phyloP scores from a whole-genome alignment of 2,329 filamentous ascomycete genomes.

The Lojkania enalia region DNA sequence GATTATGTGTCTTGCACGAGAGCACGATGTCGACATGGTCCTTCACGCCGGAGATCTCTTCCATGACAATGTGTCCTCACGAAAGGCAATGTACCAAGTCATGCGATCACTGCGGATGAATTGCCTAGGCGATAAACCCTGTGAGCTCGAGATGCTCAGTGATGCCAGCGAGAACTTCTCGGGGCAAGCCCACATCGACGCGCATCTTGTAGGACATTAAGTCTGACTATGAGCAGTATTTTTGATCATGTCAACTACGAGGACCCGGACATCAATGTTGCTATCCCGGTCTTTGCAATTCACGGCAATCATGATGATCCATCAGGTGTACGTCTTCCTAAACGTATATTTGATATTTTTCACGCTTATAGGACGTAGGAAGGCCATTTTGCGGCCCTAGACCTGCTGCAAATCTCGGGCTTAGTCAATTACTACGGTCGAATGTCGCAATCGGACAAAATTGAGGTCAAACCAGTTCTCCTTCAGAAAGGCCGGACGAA shows the following conservation, averaged over 20 bases:
- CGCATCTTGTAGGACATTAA: neutral
- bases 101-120: slow-evolving; percentile 94
- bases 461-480: slow-evolving; percentile 86
- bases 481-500: slow-evolving; percentile 94
- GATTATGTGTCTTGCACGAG: slow-evolving; percentile 84
- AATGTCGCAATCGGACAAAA: slow-evolving; percentile 89
- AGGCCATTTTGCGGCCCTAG: slow-evolving; percentile 86
- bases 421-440: slow-evolving; percentile 95
- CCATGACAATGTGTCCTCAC: slow-evolving; percentile 95
- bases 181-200: slow-evolving; percentile 48
- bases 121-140: slow-evolving; percentile 92
- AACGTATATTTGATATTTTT: neutral
- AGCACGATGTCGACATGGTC: slow-evolving; percentile 95
- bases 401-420: slow-evolving; percentile 87
- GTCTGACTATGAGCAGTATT: slow-evolving; percentile 49
- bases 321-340: slow-evolving; percentile 62
- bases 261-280: slow-evolving; percentile 94
- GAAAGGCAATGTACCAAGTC: slow-evolving; percentile 95
- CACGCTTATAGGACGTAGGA: slow-evolving; percentile 53
- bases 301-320: slow-evolving; percentile 99
- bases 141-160: slow-evolving; percentile 90
- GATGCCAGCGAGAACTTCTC: slow-evolving; percentile 91
- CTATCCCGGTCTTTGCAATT: slow-evolving; percentile 96
- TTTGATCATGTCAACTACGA: slow-evolving; percentile 98
- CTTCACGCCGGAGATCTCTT: slow-evolving; percentile 93